phyloP scores from a whole-genome alignment of 2,329 filamentous ascomycete genomes.

The Cryphonectria nitschkei region DNA sequence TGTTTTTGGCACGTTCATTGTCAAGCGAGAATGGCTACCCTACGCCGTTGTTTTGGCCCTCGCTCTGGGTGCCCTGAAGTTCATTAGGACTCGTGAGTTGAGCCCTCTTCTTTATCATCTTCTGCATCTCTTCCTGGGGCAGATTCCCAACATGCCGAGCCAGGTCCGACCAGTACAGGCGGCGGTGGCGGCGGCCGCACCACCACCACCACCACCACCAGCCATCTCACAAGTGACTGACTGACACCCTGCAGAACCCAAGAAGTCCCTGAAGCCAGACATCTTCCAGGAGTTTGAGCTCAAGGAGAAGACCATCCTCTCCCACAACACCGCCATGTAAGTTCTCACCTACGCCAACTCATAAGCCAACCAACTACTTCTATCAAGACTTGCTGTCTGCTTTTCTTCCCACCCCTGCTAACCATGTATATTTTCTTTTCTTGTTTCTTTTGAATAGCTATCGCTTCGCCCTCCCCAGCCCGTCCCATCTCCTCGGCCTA shows the following conservation, averaged over 20 bases:
- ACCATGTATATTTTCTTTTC: too few species aligned
- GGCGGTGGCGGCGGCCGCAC: too few species aligned
- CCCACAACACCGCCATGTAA: slow-evolving; percentile 97
- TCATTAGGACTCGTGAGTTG: slow-evolving; percentile 70
- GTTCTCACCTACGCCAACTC: slow-evolving; percentile 36
- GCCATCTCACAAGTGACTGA: slow-evolving; percentile 7
- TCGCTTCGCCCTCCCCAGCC: slow-evolving; percentile 82
- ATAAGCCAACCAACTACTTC: slow-evolving; percentile 2
- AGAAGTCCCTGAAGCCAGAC: slow-evolving; percentile 84
- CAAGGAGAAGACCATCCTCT: slow-evolving; percentile 91
- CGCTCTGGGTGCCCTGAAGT: slow-evolving; percentile 70
- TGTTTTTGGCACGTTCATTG: slow-evolving; percentile 73
- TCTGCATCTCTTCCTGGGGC: not conserved
- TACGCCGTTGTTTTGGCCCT: slow-evolving; percentile 71
- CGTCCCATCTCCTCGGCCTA: slow-evolving; percentile 84
- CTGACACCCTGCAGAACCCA: slow-evolving; percentile 59
- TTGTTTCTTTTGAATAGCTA: slow-evolving; percentile 60
- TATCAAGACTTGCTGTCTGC: not conserved
- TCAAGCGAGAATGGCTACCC: slow-evolving; percentile 77
- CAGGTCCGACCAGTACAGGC: slow-evolving; percentile 1
- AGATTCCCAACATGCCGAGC: slow-evolving; percentile 6
- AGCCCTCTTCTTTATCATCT: not conserved
- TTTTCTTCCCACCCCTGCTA: too few species aligned
- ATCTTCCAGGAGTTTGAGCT: slow-evolving; percentile 92
- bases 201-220: not conserved